Percentiles rank a stretch among this genome's conserved stretches.
Conservation (phyloP, 176 grass and related monocot genomes). For the Miscanthus lutarioriparius region DNA sequence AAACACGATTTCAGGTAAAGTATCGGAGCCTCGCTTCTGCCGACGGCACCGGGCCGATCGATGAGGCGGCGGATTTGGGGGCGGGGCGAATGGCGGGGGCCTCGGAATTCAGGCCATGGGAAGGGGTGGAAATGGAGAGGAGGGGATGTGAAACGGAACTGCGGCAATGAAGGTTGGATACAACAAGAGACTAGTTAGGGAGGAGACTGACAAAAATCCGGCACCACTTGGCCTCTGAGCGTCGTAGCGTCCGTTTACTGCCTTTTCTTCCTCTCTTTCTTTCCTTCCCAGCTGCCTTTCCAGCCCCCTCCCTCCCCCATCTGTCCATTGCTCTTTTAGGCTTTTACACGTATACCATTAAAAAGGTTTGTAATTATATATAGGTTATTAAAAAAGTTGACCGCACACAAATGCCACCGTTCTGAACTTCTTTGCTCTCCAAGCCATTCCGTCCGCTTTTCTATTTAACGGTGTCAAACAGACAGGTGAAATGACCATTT, state of each 20-base stretch:
- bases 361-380: no score
- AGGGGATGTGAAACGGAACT: constrained; percentile 14
- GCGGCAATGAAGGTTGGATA: constrained; percentile 16
- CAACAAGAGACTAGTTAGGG: not conserved
- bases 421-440: no score
- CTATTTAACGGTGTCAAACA: no score
- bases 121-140: no score
- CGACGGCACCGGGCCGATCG: not conserved
- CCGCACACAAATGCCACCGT: no score
- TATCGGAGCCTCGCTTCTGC: constrained; percentile 18
- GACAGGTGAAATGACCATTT: no score
- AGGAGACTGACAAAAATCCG: constrained; percentile 50
- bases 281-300: constrained; percentile 8
- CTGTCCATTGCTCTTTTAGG: not conserved
- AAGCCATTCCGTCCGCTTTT: no score
- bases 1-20: not conserved
- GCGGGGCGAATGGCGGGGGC: constrained; percentile 11
- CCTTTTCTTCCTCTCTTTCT: not conserved
- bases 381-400: no score
- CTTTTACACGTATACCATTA: no score
- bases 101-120: constrained; percentile 18
- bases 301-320: not conserved
- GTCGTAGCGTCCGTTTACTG: constrained; percentile 34
- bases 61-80: constrained; percentile 6
- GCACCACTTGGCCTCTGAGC: constrained; percentile 25